A percentile compares a stretch with the other conserved stretches of the same genome.
Evolutionary conservation across 1,284 basidiomycete genomes (phyloP).

Genomic region (Cutaneotrichosporon cyanovorans): DNA sequence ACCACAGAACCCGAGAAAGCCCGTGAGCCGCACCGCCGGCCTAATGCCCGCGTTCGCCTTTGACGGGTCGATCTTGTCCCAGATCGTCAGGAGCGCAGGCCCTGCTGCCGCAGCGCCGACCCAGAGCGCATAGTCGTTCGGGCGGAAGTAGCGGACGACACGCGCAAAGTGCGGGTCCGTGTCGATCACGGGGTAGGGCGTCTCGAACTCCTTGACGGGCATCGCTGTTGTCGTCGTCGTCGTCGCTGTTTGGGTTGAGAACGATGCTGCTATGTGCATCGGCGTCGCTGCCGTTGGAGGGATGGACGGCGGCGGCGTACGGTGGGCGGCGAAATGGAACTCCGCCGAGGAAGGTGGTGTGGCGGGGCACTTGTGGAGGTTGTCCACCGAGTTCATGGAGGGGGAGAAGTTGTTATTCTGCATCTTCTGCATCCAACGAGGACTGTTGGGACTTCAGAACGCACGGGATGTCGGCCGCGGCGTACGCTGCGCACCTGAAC

Average conservation of each 20-base stretch:
- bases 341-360: background rate
- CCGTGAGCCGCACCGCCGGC: constrained; percentile 49
- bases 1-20: constrained; percentile 64
- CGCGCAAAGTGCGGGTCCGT: constrained; percentile 83
- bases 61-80: constrained; percentile 22
- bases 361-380: background rate
- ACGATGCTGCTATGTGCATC: background rate
- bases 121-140: constrained; percentile 81
- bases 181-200: constrained; percentile 79
- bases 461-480: constrained; percentile 5
- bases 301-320: background rate
- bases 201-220: constrained; percentile 62
- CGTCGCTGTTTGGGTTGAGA: background rate
- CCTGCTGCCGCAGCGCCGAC: constrained; percentile 64
- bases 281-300: background rate
- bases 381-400: background rate
- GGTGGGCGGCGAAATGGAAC: background rate
- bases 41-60: constrained; percentile 34
- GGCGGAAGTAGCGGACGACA: constrained; percentile 82
- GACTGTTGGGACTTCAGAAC: too few relatives aligned
- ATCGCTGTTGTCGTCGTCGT: constrained; percentile 43
- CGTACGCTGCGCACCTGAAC: constrained; percentile 12
- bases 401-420: background rate
- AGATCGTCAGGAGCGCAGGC: constrained; percentile 24
- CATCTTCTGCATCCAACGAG: too few relatives aligned